These are phyloP conservation scores for Lipomyces orientalis DNA, from an alignment of 805 yeast species.

Conservation along the genomic window DNA sequence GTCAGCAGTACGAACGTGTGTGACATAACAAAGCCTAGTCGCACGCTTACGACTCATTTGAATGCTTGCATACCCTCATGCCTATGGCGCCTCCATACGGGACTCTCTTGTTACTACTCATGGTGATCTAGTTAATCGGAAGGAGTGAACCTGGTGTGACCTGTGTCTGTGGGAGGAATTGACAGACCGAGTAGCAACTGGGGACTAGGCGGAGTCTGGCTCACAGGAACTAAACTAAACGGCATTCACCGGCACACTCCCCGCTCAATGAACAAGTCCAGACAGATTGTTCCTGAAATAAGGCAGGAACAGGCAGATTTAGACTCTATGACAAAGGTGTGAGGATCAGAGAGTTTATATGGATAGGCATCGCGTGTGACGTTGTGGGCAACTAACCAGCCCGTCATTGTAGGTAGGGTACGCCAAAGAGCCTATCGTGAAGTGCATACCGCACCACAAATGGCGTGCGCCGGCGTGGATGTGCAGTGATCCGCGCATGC, in stretches of 20 bases:
- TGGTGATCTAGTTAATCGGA: not conserved
- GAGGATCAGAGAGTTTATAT: not conserved
- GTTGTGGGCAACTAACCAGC: not conserved
- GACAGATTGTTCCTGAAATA: not conserved
- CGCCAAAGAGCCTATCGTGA: not conserved
- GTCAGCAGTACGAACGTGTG: not conserved
- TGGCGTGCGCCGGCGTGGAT: not conserved
- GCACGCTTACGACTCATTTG: not conserved
- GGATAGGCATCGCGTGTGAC: not conserved
- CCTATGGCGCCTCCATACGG: conserved; percentile 22
- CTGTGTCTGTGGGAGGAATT: not conserved
- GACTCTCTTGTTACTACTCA: conserved; percentile 9
- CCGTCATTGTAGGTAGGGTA: too few species aligned
- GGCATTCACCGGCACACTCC: not conserved
- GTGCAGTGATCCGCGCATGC: not conserved
- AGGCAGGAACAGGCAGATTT: not conserved
- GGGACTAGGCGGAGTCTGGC: not conserved
- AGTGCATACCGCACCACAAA: not conserved
- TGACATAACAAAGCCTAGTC: not conserved
- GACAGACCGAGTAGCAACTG: not conserved
- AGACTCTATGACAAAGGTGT: not conserved
- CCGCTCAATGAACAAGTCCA: not conserved
- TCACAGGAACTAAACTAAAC: not conserved
- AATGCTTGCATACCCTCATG: conserved; percentile 19
- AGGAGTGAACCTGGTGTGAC: not conserved